Evolutionary conservation across 139 green algal species (phyloP).

Genomic region (Chlorella sorokiniana): DNA sequence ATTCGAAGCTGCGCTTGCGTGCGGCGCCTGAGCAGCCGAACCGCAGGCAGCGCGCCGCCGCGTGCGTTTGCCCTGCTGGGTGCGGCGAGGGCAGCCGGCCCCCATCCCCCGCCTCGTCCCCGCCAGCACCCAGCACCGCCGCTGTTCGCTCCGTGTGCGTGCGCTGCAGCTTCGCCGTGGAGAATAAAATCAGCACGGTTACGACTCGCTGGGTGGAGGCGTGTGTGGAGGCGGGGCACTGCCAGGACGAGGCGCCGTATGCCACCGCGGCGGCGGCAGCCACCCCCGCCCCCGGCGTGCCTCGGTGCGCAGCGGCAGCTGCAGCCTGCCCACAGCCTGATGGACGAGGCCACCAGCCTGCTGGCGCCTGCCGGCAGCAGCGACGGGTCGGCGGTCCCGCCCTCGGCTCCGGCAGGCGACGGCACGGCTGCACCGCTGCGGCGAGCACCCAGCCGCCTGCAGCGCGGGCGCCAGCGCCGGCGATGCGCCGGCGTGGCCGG

Average conservation of each 20-base stretch:
- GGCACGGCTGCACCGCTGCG: neutral
- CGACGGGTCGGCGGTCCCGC: neutral
- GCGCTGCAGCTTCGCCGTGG: neutral
- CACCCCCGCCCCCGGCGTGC: neutral
- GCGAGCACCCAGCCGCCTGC: conserved; percentile 12
- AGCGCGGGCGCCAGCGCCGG: conserved; percentile 4
- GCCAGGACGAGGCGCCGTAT: conserved; percentile 37
- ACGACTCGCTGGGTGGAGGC: conserved; percentile 30
- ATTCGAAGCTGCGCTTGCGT: too few species aligned
- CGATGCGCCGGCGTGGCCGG: neutral
- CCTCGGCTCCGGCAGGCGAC: neutral
- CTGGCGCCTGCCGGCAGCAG: neutral
- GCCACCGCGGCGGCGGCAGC: neutral
- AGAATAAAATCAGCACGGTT: neutral
- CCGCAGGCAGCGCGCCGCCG: too few species aligned
- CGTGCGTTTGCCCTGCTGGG: too few species aligned
- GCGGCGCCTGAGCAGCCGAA: too few species aligned
- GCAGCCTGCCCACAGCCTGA: neutral
- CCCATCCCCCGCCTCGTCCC: too few species aligned
- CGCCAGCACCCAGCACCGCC: neutral
- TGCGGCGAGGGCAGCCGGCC: too few species aligned
- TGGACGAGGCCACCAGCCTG: conserved; percentile 9
- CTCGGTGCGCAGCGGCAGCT: neutral
- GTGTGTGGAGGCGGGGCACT: conserved; percentile 25
- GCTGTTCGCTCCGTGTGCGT: neutral